Evolutionary conservation across 1,284 basidiomycete genomes (phyloP).

Genomic region (Heterobasidion irregulare): DNA sequence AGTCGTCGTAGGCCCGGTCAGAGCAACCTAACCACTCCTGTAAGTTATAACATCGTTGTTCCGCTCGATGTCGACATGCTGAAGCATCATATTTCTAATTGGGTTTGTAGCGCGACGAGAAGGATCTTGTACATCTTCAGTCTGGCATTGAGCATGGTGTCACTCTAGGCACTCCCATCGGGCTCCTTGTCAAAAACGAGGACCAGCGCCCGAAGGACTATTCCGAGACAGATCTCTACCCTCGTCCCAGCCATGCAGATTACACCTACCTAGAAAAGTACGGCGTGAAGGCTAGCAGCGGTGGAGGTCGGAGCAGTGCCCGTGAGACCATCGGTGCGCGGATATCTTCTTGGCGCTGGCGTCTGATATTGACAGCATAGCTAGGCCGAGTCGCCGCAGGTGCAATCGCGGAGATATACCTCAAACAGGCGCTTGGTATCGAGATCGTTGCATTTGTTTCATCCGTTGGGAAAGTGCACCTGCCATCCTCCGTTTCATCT

Average conservation of each 20-base stretch:
- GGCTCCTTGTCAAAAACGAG: slow-evolving; percentile 93
- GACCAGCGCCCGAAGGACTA: slow-evolving; percentile 99
- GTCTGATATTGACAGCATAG: background rate
- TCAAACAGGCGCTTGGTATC: slow-evolving; percentile 81
- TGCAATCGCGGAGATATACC: slow-evolving; percentile 95
- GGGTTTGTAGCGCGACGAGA: slow-evolving; percentile 79
- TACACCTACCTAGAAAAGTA: slow-evolving; percentile 99
- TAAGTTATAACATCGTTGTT: slow-evolving; percentile 29
- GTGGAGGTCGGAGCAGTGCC: slow-evolving; percentile 91
- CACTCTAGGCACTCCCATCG: slow-evolving; percentile 96
- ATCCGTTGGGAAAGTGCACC: slow-evolving; percentile 88
- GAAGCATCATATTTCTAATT: background rate
- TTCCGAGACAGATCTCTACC: slow-evolving; percentile 96
- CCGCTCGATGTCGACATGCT: background rate
- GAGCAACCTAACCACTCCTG: slow-evolving; percentile 94
- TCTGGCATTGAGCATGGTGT: slow-evolving; percentile 92
- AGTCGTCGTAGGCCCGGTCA: slow-evolving; percentile 92
- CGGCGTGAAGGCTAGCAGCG: slow-evolving; percentile 93
- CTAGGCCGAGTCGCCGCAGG: slow-evolving; percentile 93
- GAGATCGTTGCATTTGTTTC: slow-evolving; percentile 98
- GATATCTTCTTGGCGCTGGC: background rate
- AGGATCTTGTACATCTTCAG: slow-evolving; percentile 91
- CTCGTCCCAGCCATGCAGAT: slow-evolving; percentile 96
- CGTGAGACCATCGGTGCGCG: slow-evolving; percentile 89
- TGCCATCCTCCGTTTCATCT: slow-evolving; percentile 44